Percentiles rank a stretch among this genome's conserved stretches.
phyloP scores from a whole-genome alignment of 257 asterid genomes.

The Thymus quinquecostatus region DNA sequence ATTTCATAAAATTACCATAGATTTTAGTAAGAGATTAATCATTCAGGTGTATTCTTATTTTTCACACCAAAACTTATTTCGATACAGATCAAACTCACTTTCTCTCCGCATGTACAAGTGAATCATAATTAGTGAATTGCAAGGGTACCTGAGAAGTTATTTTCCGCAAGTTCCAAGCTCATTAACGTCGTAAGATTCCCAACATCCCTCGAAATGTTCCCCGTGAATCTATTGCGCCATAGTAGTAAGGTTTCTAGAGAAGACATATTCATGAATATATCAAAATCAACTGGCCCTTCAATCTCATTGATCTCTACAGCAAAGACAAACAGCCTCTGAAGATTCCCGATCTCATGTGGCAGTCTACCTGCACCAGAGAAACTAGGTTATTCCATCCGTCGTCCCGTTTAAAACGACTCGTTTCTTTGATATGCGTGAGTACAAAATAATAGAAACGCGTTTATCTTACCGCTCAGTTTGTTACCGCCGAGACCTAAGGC shows the following conservation, averaged over 20 bases:
- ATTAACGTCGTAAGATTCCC: conserved; percentile 21
- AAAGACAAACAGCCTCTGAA: neutral
- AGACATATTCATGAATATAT: conserved; percentile 13
- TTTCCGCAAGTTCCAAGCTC: neutral
- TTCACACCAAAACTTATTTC: too few species aligned
- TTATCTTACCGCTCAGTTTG: neutral
- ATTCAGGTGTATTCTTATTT: too few species aligned
- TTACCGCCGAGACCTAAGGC: neutral
- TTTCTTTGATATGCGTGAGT: too few species aligned
- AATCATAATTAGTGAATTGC: too few species aligned
- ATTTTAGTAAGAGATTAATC: too few species aligned
- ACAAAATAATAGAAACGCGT: too few species aligned
- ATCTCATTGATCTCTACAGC: neutral
- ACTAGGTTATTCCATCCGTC: too few species aligned
- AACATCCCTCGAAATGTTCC: conserved; percentile 21
- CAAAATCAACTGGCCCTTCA: neutral
- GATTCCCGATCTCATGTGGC: conserved; percentile 24
- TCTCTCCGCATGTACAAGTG: too few species aligned
- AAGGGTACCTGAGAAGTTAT: conserved; percentile 18
- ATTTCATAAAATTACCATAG: too few species aligned
- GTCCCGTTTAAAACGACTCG: too few species aligned
- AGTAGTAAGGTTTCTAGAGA: neutral
- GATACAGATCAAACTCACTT: too few species aligned
- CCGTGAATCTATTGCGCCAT: conserved; percentile 1
- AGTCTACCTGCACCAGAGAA: conserved; percentile 25